Base-by-base conservation (phyloP, 2,329 filamentous ascomycete species). In the Ophiostoma perfectum region DNA sequence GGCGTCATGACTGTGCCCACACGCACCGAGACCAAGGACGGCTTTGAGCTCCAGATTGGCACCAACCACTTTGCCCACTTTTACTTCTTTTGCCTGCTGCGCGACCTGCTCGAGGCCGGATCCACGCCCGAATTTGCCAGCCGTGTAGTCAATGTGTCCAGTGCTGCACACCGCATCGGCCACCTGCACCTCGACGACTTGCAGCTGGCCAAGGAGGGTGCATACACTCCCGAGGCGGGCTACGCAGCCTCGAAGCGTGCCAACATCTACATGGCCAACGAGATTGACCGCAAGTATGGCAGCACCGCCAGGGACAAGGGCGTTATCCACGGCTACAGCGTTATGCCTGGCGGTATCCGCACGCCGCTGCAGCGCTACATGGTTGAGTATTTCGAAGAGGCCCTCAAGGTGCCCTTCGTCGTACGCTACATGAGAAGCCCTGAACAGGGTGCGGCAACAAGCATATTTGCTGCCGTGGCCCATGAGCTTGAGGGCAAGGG, bases 21-120 rank as follows among this genome's bases (percentile, higher is more conserved):
- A 38, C 74, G 70, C 73, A 72, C 52, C 44, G 55, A 69, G 69
- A 83, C 80, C 0, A 70, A 71, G 12, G 81, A 83, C 71, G 82
- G 82, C 27, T 80, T 80, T 70, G 84, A 86, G 70, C 73, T 74
- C 0, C 83, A 85, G 69, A 81, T 85, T 70, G 82, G 78, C 52
- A 81, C 78, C 6, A 84, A 84, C 72, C 80, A 86, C 72, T 74
- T 86, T 3, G 77, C 75, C 1, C 82, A 85, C 72, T 86, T 86
- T 74, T 78, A 85, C 0, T 77, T 86, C 9, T 82, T 84, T 71
- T 77, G 82, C 44, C 77, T 83, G 3, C 75, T 86, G 62, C 80
- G 80, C 67, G 75, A 77, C 6, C 73, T 77, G 0, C 74, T 85
- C 5, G 74, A 83, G 2, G 73, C 76, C 2, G 78, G 78, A 2